Base-by-base conservation (phyloP, 2,329 filamentous ascomycete genomes). In the Paecilomyces sp. region DNA sequence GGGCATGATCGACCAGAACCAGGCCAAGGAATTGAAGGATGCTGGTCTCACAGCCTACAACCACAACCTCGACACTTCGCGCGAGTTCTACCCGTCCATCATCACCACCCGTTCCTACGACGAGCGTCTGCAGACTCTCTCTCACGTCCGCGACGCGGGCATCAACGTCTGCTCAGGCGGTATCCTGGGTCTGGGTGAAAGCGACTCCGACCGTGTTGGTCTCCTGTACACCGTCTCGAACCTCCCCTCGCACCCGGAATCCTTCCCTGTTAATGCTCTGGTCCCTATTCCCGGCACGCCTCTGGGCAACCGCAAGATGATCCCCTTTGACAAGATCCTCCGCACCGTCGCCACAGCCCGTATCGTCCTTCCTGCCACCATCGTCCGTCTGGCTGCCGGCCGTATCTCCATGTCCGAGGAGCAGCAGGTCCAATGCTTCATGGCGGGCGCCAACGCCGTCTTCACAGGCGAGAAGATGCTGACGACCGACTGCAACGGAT, bases 381-480 rank as follows among this genome's bases (percentile, higher is more conserved):
- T 96, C 65, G 91, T 96, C 64, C 86, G 92, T 52, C 86, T 96
- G 55, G 92, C 92, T 0, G 92, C 92, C 0, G 92, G 92, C 2
- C 82, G 92, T 54, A 92, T 90, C 72, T 90, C 87, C 12, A 88
- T 96, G 84, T 83, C 85, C 3, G 92, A 96, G 77, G 91, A 94
- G 76, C 88, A 96, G 79, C 92, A 96, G 77, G 87, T 91, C 13
- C 73, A 93, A 65, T 96, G 91, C 75, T 96, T 96, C 78, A 88
- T 90, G 84, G 91, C 91, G 0, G 92, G 92, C 13, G 92, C 92
- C 0, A 96, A 96, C 68, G 92, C 92, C n/a, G 88, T 96, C 34
- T 96, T 96, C 72, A 96, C 92, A 0, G 92, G 92, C 8, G 92
- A 96, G 79, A 96, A 93, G 82, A 96, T 96, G 92, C 74, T 96